Evolutionary conservation across 208 protist species (phyloP), one percentile per base, ranked within the genome.

Genomic region (Acanthamoeba royreba): DNA sequence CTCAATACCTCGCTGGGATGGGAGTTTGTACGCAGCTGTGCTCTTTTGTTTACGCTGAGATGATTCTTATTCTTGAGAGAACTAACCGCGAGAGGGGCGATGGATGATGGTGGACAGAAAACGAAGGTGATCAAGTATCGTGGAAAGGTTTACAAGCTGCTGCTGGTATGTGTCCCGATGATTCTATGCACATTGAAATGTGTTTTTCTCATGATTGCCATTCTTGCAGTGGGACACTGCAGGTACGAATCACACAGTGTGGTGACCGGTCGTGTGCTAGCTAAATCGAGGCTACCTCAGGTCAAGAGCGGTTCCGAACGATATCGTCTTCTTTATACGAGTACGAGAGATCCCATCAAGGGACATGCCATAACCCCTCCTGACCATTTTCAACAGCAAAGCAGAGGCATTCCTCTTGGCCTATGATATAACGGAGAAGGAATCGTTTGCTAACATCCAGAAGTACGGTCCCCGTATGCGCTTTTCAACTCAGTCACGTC

Each of bases 261-360:
- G n/a, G n/a, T n/a, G n/a, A n/a, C n/a, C n/a, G n/a, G n/a, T n/a
- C n/a, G n/a, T n/a, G n/a, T n/a, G n/a, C n/a, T n/a, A n/a, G n/a
- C n/a, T n/a, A n/a, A n/a, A n/a, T n/a, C n/a, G n/a, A n/a, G n/a
- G n/a, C n/a, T n/a, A n/a, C n/a, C 17, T 15, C 74, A 53, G 98
- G 97, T 46, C 98, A 99, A 97, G 99, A 99, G 96, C 87, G 95
- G 63, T 96, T 96, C 33, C 94, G 96, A 53, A 97, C 96, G 0
- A 97, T 99, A 94, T 99, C 98, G 38, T 98, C 97, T 96, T 98
- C 96, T 94, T 99, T 99, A 96, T 99, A 99, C 96, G 96, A 98
- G 88, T 98, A 98, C 53, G 99, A 45, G 7, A 28, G 5, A 15
- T 69, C n/a, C 13, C 58, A 9, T 69, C 58, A 7, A 38, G 25